Evolutionary conservation across 371 early-diverging fungal genomes (phyloP).

Genomic region (Syncephalastrum racemosum): DNA sequence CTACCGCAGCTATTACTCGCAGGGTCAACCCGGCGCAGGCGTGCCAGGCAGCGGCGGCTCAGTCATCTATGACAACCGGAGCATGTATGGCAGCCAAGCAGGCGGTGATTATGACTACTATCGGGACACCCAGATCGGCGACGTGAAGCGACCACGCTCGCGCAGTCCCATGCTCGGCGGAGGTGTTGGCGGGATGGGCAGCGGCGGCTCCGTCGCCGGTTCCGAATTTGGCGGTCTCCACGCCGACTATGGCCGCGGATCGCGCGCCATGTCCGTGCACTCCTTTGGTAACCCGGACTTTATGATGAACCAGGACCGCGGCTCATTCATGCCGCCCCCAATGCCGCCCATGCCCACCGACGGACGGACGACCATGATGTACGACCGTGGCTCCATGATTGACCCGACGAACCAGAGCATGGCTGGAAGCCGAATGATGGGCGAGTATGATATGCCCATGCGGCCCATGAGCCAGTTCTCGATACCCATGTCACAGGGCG

Average conservation of each 20-base stretch:
- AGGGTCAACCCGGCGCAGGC: constrained; percentile 23
- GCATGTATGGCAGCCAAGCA: constrained; percentile 47
- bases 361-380: background rate
- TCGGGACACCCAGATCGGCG: constrained; percentile 39
- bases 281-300: constrained; percentile 32
- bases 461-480: constrained; percentile 37
- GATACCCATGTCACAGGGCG: constrained; percentile 32
- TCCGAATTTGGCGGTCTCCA: constrained; percentile 17
- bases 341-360: no score
- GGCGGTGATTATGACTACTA: constrained; percentile 51
- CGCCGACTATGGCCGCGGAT: constrained; percentile 22
- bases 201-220: constrained; percentile 18
- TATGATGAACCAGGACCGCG: constrained; percentile 6
- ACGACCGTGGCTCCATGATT: constrained; percentile 4
- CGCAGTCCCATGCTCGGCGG: constrained; percentile 25
- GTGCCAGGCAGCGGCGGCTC: constrained; percentile 21
- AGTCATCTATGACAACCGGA: constrained; percentile 37
- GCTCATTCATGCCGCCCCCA: no score
- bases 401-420: constrained; percentile 5
- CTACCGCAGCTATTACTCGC: constrained; percentile 35
- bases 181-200: constrained; percentile 10
- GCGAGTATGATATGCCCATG: constrained; percentile 13
- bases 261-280: constrained; percentile 40
- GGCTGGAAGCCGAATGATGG: constrained; percentile 13
- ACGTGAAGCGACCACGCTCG: constrained; percentile 26